Conservation (phyloP, 2,329 filamentous ascomycete genomes). For the Colletotrichum limetticola region DNA sequence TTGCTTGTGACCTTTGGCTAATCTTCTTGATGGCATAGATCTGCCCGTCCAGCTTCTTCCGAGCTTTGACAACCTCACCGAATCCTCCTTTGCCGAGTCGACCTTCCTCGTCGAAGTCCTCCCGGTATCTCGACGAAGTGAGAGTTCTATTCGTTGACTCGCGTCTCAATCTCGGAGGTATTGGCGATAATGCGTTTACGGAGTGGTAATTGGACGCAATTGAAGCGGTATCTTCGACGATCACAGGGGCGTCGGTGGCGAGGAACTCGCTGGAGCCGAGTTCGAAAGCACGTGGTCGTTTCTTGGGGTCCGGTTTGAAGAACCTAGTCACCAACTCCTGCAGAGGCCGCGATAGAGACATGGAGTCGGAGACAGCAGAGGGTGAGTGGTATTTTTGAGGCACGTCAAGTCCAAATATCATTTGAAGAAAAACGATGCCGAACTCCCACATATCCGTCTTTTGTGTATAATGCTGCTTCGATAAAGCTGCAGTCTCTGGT, state of each 20-base stretch:
- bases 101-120: conserved; percentile 91
- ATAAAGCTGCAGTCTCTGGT: conserved; percentile 76
- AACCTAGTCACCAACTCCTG: conserved; percentile 85
- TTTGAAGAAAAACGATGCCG: conserved; percentile 90
- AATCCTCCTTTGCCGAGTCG: conserved; percentile 93
- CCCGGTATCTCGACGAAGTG: conserved; percentile 79
- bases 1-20: conserved; percentile 80
- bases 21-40: conserved; percentile 99
- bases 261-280: conserved; percentile 73
- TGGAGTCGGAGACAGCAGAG: conserved; percentile 74
- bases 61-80: conserved; percentile 94
- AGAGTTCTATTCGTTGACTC: conserved; percentile 69
- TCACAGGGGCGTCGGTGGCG: conserved; percentile 71
- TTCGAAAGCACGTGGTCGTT: conserved; percentile 84
- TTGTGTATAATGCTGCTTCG: conserved; percentile 71
- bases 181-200: conserved; percentile 53
- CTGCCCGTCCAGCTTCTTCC: conserved; percentile 89
- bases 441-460: conserved; percentile 97
- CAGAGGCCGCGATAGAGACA: conserved; percentile 78
- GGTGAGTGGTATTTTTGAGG: conserved; percentile 84
- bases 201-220: conserved; percentile 54
- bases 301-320: conserved; percentile 86
- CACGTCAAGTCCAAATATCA: conserved; percentile 88
- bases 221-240: conserved; percentile 57
- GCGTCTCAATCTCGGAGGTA: conserved; percentile 63